Evolutionary conservation across 176 grass and related monocot species (phyloP).

Genomic region (Musa troglodytarum): DNA sequence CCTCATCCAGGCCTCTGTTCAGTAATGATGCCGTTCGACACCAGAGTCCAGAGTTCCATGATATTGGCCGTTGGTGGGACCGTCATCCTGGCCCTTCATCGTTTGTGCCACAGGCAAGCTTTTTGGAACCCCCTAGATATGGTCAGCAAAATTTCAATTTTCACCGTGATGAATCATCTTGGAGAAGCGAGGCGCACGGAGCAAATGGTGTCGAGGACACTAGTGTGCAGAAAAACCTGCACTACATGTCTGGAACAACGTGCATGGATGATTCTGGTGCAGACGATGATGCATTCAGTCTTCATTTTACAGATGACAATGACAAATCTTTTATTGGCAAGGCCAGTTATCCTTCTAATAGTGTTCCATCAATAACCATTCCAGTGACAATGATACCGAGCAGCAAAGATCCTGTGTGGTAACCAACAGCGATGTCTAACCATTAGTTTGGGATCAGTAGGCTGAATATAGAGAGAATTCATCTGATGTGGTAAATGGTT

Average conservation of each 20-base stretch:
- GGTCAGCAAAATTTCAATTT: constrained; percentile 21
- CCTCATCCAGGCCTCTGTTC: constrained; percentile 62
- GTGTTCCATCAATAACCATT: constrained; percentile 26
- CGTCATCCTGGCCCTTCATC: constrained; percentile 12
- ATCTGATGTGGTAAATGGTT: too few species aligned
- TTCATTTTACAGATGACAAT: constrained; percentile 54
- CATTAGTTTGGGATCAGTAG: too few species aligned
- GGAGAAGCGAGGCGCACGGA: constrained; percentile 29
- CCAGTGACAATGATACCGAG: constrained; percentile 89
- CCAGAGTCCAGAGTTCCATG: constrained; percentile 6
- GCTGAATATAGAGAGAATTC: too few species aligned
- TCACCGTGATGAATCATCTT: constrained; percentile 27
- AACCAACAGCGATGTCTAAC: background rate
- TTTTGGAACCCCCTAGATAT: constrained; percentile 53
- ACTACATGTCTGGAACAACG: constrained; percentile 44
- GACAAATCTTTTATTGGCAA: constrained; percentile 1
- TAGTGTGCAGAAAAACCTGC: constrained; percentile 12
- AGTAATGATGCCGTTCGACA: constrained; percentile 20
- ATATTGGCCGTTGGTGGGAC: constrained; percentile 41
- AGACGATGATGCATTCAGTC: constrained; percentile 37
- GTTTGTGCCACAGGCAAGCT: constrained; percentile 37
- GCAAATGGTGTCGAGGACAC: constrained; percentile 11
- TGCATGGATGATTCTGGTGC: constrained; percentile 55
- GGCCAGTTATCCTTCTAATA: constrained; percentile 20
- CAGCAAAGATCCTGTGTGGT: constrained; percentile 81